Conservation (phyloP, 441 rosid species). For the Pelargonium cotyledonis region DNA sequence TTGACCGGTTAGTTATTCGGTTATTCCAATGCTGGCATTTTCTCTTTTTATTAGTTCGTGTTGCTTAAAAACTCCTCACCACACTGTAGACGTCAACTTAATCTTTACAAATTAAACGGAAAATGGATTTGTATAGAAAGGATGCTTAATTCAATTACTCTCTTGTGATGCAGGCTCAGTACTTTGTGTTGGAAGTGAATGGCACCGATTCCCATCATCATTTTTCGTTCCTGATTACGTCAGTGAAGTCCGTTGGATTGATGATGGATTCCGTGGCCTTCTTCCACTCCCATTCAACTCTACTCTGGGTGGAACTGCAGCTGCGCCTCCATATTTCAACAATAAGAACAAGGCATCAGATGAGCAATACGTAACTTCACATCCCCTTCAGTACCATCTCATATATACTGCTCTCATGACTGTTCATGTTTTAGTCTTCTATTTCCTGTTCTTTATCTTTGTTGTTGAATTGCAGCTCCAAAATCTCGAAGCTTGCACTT, state of each 20-base stretch:
- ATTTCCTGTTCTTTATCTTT: background rate
- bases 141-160: background rate
- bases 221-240: slow-evolving; percentile 72
- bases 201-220: slow-evolving; percentile 95
- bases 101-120: too few species aligned
- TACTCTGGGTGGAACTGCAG: slow-evolving; percentile 80
- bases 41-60: too few species aligned
- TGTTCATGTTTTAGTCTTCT: slow-evolving; percentile 8
- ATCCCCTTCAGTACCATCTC: slow-evolving; percentile 3
- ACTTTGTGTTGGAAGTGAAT: slow-evolving; percentile 90
- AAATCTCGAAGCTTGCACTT: slow-evolving; percentile 63
- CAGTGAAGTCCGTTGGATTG: slow-evolving; percentile 74
- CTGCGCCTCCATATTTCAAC: slow-evolving; percentile 78
- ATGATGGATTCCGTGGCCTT: slow-evolving; percentile 91
- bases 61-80: too few species aligned
- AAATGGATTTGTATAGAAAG: too few species aligned
- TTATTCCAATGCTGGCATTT: too few species aligned
- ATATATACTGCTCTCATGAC: background rate
- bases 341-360: slow-evolving; percentile 76
- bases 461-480: slow-evolving; percentile 40
- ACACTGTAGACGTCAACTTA: too few species aligned
- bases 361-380: slow-evolving; percentile 61
- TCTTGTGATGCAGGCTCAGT: slow-evolving; percentile 60
- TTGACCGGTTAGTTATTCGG: too few species aligned
- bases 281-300: slow-evolving; percentile 86